Evolutionary conservation across 2,329 filamentous ascomycete genomes (phyloP), one percentile per base, ranked within the genome.

Genomic region (Colletotrichum eleusines): DNA sequence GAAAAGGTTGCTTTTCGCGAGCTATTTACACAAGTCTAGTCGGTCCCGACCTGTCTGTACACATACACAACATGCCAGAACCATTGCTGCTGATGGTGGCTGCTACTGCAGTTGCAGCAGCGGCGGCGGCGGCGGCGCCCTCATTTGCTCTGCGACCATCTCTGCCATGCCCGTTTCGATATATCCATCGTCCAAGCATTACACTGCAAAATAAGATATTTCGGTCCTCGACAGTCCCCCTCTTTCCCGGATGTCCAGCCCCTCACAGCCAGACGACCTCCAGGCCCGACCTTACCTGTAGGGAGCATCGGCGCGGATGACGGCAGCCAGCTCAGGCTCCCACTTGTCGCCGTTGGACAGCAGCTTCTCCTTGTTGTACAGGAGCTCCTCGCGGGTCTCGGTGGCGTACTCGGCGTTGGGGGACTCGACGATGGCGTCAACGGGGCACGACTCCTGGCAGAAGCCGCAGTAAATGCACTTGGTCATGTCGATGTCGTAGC

Each of bases 381-480:
- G 84, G 77, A 98, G 85, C 87, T 98, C 95, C 84, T 99, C 95
- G 80, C 95, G 90, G 74, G 88, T 90, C 84, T 89, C 88, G 48
- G 88, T 90, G 51, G 87, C 84, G 76, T 90, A 90, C 80, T 90
- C 88, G 76, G 88, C 87, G 76, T 90, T 90, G 75, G 88, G 88
- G 59, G 85, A 88, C 81, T 90, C 88, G 66, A 90, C 88, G 75
- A 89, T 99, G 71, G 96, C 96, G 84, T 99, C 96, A 66, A 99
- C 96, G 54, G 96, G 96, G 85, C 96, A 99, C 75, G 94, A 97
- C 87, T 99, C 96, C 86, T 98, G 95, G 89, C 96, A 98, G 86
- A 97, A 97, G 62, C 96, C 96, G 82, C 96, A 98, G 90, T 98
- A 99, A 84, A 99, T 99, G 86, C 96, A 99, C 89, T 99, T 99